phyloP scores from a whole-genome alignment of 805 yeast species.

The Saccharomycopsis fermentans region DNA sequence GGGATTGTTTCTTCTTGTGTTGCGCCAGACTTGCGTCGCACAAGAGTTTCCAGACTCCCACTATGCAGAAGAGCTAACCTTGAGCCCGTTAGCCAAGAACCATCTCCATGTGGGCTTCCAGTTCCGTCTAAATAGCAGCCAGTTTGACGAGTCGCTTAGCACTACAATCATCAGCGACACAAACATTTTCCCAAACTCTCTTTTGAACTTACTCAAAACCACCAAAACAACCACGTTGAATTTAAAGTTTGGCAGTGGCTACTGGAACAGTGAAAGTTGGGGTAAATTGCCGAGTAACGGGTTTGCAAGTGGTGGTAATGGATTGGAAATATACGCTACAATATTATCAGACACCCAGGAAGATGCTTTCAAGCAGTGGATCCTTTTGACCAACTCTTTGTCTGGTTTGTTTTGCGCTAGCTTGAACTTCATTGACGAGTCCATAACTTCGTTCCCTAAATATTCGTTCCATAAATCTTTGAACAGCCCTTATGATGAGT shows the following conservation, averaged over 20 bases:
- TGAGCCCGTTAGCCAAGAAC: conserved; percentile 17
- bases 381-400: conserved; percentile 55
- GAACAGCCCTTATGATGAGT: conserved; percentile 2
- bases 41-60: not conserved
- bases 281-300: conserved; percentile 75
- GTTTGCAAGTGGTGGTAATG: conserved; percentile 74
- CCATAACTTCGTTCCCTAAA: conserved; percentile 63
- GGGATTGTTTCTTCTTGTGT: too few relatives aligned
- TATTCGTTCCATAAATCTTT: conserved; percentile 27
- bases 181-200: conserved; percentile 65
- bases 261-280: conserved; percentile 89
- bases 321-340: conserved; percentile 87
- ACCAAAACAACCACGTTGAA: conserved; percentile 69
- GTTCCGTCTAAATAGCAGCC: conserved; percentile 9
- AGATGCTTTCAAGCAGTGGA: conserved; percentile 61
- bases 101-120: conserved; percentile 15
- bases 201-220: conserved; percentile 64
- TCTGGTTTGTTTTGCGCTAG: conserved; percentile 96
- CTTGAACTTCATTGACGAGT: conserved; percentile 72
- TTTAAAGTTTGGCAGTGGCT: conserved; percentile 83
- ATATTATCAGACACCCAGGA: conserved; percentile 51
- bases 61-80: conserved; percentile 10
- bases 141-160: conserved; percentile 10
- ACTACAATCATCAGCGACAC: conserved; percentile 29
- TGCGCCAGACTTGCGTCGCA: too few relatives aligned